A percentile compares a stretch with the other conserved stretches of the same genome.
phyloP scores from a whole-genome alignment of 495 filamentous ascomycete species.

The Hamigera avellanea region DNA sequence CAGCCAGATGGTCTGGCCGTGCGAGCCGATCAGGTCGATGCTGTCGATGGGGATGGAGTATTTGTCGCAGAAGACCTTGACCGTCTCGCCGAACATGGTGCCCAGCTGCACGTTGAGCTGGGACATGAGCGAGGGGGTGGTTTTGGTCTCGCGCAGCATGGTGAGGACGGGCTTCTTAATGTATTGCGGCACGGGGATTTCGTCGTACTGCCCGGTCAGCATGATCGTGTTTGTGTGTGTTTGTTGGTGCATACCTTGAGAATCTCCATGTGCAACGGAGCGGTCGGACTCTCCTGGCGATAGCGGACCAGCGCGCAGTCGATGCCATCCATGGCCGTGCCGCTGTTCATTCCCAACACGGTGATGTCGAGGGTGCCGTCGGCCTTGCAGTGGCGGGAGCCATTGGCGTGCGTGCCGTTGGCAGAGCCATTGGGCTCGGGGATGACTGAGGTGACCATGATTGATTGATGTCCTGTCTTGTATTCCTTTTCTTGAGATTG shows the following conservation, averaged over 20 bases:
- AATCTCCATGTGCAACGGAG: conserved; percentile 37
- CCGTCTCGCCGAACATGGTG: conserved; percentile 10
- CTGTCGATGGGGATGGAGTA: conserved; percentile 30
- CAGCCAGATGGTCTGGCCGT: conserved; percentile 50
- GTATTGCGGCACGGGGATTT: conserved; percentile 33
- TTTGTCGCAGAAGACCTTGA: conserved; percentile 24
- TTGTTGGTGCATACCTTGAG: conserved; percentile 13
- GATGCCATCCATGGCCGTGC: conserved; percentile 37
- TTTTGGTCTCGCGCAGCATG: conserved; percentile 37
- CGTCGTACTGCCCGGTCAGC: conserved; percentile 17
- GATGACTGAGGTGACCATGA: conserved; percentile 5
- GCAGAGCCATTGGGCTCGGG: conserved; percentile 5
- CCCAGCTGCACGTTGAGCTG: conserved; percentile 29
- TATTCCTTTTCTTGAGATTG: too few relatives aligned
- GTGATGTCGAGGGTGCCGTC: conserved; percentile 18
- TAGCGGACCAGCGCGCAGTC: conserved; percentile 41
- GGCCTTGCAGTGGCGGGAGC: conserved; percentile 1
- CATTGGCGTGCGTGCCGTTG: conserved; percentile 1
- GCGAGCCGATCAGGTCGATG: conserved; percentile 44
- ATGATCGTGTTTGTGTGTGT: too few relatives aligned
- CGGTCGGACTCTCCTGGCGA: conserved; percentile 33
- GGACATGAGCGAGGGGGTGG: too few relatives aligned
- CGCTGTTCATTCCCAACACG: conserved; percentile 40
- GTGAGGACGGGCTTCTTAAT: conserved; percentile 47
- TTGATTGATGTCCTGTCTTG: conserved; percentile 1